These are phyloP conservation scores for Geopyxis carbonaria DNA, from an alignment of 495 filamentous ascomycete species.

Conservation along the genomic window DNA sequence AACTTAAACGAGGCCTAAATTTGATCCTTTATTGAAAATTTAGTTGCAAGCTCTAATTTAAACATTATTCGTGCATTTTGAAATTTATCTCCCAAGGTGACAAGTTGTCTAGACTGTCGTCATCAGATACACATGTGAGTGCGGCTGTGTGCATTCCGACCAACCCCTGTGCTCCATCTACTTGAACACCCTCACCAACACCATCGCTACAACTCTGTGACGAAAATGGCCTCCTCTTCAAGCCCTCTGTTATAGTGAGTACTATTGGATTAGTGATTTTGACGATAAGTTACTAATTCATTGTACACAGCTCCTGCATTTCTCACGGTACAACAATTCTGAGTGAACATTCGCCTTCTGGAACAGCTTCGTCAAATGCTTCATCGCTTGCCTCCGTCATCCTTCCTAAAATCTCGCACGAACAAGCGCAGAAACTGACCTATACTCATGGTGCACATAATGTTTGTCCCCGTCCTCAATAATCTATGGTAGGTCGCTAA, in stretches of 20 bases:
- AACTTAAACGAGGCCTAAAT: too few relatives aligned
- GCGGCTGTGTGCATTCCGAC: too few relatives aligned
- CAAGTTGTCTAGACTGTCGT: too few relatives aligned
- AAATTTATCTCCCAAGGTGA: too few relatives aligned
- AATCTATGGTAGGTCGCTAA: too few relatives aligned
- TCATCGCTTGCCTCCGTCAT: conserved; percentile 80
- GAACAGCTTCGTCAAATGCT: conserved; percentile 53
- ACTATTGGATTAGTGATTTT: not conserved
- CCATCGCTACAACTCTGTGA: too few relatives aligned
- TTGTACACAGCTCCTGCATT: conserved; percentile 61
- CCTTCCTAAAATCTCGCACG: conserved; percentile 84
- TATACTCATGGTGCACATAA: conserved; percentile 81
- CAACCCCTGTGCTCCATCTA: too few relatives aligned
- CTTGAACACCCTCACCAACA: too few relatives aligned
- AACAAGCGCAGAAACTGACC: conserved; percentile 68
- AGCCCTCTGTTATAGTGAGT: conserved; percentile 6
- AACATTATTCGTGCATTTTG: too few relatives aligned
- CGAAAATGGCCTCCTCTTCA: conserved; percentile 5
- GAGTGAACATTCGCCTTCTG: conserved; percentile 65
- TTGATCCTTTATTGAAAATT: too few relatives aligned
- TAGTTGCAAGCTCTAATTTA: too few relatives aligned
- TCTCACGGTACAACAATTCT: conserved; percentile 83
- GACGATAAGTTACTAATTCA: not conserved
- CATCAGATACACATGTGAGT: too few relatives aligned
- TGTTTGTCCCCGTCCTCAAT: conserved; percentile 7